phyloP scores from a whole-genome alignment of 768 basidiomycete genomes.

The Leucocoprinus birnbaumii region DNA sequence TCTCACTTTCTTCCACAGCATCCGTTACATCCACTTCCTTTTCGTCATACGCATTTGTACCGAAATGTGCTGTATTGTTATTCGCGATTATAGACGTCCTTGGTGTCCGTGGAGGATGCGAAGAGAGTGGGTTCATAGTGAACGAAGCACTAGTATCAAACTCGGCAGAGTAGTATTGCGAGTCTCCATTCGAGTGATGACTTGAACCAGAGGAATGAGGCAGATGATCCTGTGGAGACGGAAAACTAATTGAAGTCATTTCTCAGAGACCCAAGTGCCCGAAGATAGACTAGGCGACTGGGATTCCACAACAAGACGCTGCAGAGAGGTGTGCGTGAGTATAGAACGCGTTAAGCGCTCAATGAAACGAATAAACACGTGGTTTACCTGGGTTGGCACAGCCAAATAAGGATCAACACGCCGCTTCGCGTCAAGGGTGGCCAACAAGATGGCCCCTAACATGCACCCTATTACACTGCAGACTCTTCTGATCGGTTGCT shows the following conservation, averaged over 20 bases:
- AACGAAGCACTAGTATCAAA: slow-evolving; percentile 64
- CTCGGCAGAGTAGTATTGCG: slow-evolving; percentile 52
- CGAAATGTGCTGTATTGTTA: slow-evolving; percentile 33
- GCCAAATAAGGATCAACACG: slow-evolving; percentile 10
- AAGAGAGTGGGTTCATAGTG: slow-evolving; percentile 79
- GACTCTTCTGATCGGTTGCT: not conserved
- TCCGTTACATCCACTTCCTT: slow-evolving; percentile 34
- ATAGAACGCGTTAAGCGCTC: no score
- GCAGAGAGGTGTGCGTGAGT: no score
- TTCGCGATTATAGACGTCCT: slow-evolving; percentile 47
- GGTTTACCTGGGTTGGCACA: not conserved
- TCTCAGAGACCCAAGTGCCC: no score
- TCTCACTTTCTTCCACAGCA: slow-evolving; percentile 40
- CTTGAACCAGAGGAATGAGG: slow-evolving; percentile 32
- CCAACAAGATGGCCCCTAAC: no score
- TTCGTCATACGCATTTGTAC: slow-evolving; percentile 41
- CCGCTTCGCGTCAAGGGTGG: not conserved
- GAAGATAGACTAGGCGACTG: no score
- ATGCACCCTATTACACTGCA: no score
- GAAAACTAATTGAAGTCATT: slow-evolving; percentile 74
- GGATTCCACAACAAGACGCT: not conserved
- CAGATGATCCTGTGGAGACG: slow-evolving; percentile 21
- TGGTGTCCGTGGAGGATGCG: slow-evolving; percentile 78
- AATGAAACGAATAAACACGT: not conserved
- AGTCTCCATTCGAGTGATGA: slow-evolving; percentile 40